Conservation (phyloP, 768 basidiomycete genomes). For the Lactarius sanguifluus region DNA sequence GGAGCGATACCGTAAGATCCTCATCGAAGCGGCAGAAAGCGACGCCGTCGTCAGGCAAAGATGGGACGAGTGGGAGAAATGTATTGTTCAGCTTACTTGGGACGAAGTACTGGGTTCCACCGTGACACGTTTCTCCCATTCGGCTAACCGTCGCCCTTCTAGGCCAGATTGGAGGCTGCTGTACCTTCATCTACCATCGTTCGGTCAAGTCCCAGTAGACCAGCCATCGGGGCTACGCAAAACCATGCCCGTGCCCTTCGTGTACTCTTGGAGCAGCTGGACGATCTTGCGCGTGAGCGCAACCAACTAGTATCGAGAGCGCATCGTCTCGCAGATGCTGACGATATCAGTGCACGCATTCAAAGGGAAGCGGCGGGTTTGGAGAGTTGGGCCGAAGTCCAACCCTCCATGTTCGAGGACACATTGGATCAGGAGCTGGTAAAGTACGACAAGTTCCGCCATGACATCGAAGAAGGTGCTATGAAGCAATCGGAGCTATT, state of each 20-base stretch:
- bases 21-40: slow-evolving; percentile 69
- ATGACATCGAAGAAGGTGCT: slow-evolving; percentile 54
- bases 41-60: slow-evolving; percentile 77
- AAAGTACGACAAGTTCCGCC: slow-evolving; percentile 72
- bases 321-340: slow-evolving; percentile 56
- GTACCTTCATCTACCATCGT: slow-evolving; percentile 58
- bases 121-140: neutral
- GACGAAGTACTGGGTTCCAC: slow-evolving; percentile 47
- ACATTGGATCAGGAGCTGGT: slow-evolving; percentile 73
- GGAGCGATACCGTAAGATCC: slow-evolving; percentile 65
- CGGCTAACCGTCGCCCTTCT: neutral
- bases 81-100: slow-evolving; percentile 68
- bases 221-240: slow-evolving; percentile 41
- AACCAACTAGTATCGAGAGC: slow-evolving; percentile 64
- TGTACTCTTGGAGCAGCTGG: slow-evolving; percentile 73
- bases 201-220: slow-evolving; percentile 11
- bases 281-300: slow-evolving; percentile 64
- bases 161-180: slow-evolving; percentile 65
- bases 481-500: slow-evolving; percentile 66
- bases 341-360: slow-evolving; percentile 73
- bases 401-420: slow-evolving; percentile 87
- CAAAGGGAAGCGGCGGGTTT: slow-evolving; percentile 63
- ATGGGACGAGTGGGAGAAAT: slow-evolving; percentile 85
- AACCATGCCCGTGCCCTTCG: slow-evolving; percentile 70
- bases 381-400: slow-evolving; percentile 65